Evolutionary conservation across 768 basidiomycete species (phyloP), one percentile per base, ranked within the genome.

Genomic region (Megacollybia marginata): DNA sequence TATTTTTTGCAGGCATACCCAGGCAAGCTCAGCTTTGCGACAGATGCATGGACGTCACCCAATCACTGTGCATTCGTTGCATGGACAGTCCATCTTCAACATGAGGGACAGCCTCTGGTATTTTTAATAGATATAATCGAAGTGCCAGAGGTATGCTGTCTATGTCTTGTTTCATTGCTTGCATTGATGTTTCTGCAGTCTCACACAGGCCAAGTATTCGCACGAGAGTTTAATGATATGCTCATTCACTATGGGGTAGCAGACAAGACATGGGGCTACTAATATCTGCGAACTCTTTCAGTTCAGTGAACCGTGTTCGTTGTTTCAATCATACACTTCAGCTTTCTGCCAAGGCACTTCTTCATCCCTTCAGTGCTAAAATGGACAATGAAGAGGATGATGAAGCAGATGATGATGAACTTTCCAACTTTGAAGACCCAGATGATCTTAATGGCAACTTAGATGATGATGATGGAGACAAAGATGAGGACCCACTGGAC

Each of bases 21-120:
- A 0, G 58, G 62, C 1, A 45, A 45, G 35, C 44, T 65, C 2
- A 61, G 54, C 52, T 58, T 65, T 42, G 49, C 49, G 0, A 60
- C 54, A 2, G 63, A 68, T 52, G 57, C 51, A 1, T 68, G 65
- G 62, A 62, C 63, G 2, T 62, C 63, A 0, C 57, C 60, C 3
- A 65, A 66, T 44, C 52, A 59, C 20, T 35, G 54, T 1, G 53
- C 61, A 1, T 66, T 48, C 40, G 50, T 64, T 28, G 65, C 55
- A 0, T 44, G 57, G 2, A 56, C 57, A 2, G 61, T 58, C 0
- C 59, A 60, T 28, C 61, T 54, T 31, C 48, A 60, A 19, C 28
- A 55, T 1, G 33, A 65, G 2, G 58, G 63, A 0, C 44, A 54
- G 19, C 50, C 54, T 1, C 5, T 55, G 6, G 40, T 10, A 1